Base-by-base conservation (phyloP, 106 monocot species). In the Xerophyta viscosa region DNA sequence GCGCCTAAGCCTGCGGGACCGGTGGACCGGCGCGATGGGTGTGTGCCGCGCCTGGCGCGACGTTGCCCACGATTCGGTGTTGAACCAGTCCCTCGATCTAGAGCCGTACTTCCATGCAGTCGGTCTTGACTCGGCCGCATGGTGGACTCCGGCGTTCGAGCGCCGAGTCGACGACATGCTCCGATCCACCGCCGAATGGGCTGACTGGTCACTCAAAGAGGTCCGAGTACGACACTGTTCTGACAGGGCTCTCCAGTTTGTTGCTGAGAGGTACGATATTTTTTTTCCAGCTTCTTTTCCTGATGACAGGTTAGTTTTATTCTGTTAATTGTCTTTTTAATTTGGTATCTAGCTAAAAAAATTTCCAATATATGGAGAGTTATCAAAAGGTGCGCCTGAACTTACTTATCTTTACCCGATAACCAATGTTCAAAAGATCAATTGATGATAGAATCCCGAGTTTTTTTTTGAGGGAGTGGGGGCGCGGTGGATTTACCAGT, bases 161-260 rank as follows among this genome's bases (percentile, higher is more conserved):
- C 60, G 88, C 44, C 68, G 87, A 45, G 64, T 88, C 27, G 87
- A 93, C 45, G 65, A 67, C 22, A 77, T 92, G 82, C 50, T 92
- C 15, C 54, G 71, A 25, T 64, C 58, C 2, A 73, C 60, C 2
- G 83, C 70, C n/a, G 52, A 52, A 29, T 69, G 63, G 47, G 70
- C 70, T 11, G 77, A 46, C 1, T 80, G 61, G 8, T 44, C 49
- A 13, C 37, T 81, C 0, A 27, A 59, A 17, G 68, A 64, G 63
- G n/a, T 93, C 44, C 53, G 80, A 8, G 77, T 93, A 30, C 44
- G 83, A n/a, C 93, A 93, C 82, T 93, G 87, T 59, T 93, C 87
- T 14, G 84, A 84, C 52, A 24, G 21, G 7, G 56, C 83, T 1
- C 69, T 88, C 41, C 24, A 31, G 30, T 75, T 77, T 43, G 45